These are phyloP conservation scores for Nicotiana noctiflora DNA, from an alignment of 257 asterid species.

Conservation along the genomic window DNA sequence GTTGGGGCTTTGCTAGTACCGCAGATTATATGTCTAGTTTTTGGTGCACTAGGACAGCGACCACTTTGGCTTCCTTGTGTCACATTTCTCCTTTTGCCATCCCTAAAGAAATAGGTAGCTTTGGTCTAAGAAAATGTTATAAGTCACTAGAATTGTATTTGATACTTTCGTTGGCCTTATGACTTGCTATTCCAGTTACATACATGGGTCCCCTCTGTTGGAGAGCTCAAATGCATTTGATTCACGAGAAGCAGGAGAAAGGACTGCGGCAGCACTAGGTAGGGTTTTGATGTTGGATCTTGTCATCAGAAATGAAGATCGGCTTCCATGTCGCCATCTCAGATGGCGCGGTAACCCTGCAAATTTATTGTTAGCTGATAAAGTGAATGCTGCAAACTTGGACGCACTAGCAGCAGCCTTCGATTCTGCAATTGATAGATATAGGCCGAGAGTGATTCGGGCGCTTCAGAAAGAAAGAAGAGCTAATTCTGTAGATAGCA, in stretches of 20 bases:
- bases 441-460: conserved; percentile 74
- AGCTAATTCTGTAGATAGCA: conserved; percentile 71
- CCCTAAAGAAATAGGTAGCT: neutral
- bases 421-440: conserved; percentile 81
- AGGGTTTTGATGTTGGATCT: conserved; percentile 92
- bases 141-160: neutral
- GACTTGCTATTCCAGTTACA: conserved; percentile 42
- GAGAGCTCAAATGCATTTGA: conserved; percentile 82
- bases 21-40: neutral
- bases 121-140: neutral
- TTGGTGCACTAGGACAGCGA: neutral
- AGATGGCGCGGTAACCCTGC: conserved; percentile 97
- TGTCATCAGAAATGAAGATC: conserved; percentile 93
- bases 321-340: conserved; percentile 95
- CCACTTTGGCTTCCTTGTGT: neutral
- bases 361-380: conserved; percentile 78
- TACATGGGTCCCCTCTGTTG: conserved; percentile 86
- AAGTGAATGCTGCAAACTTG: conserved; percentile 40
- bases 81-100: neutral
- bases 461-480: conserved; percentile 95
- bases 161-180: neutral
- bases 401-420: conserved; percentile 76
- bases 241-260: conserved; percentile 76
- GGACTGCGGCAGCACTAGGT: conserved; percentile 82
- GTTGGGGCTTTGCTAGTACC: neutral